phyloP scores from a whole-genome alignment of 2,329 filamentous ascomycete genomes.

The Botryotinia narcissicola region DNA sequence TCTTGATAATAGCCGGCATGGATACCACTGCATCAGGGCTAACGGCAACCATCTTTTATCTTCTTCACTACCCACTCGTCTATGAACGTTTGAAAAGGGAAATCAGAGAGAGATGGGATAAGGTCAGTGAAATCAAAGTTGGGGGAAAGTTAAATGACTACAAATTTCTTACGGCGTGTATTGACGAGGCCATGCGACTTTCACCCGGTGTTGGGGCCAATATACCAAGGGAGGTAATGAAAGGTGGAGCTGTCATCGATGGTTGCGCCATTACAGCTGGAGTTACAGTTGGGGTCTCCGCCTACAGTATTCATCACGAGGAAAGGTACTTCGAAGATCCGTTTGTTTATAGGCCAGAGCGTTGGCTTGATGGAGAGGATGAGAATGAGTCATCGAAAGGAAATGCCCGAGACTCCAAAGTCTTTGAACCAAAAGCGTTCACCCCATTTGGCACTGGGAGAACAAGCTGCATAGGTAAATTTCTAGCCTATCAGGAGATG shows the following conservation, averaged over 20 bases:
- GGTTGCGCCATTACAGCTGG: conserved; percentile 40
- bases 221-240: conserved; percentile 29
- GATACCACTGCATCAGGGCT: not conserved
- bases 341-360: not conserved
- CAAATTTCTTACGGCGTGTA: conserved; percentile 43
- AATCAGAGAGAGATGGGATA: not conserved
- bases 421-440: not conserved
- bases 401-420: not conserved
- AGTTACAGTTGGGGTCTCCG: conserved; percentile 44
- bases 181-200: conserved; percentile 38
- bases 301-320: conserved; percentile 35
- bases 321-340: not conserved
- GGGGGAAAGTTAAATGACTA: conserved; percentile 35
- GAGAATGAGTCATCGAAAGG: not conserved
- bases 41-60: not conserved
- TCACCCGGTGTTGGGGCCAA: conserved; percentile 27
- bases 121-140: not conserved
- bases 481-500: conserved; percentile 10
- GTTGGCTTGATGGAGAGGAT: not conserved
- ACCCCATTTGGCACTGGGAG: not conserved
- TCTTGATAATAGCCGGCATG: conserved; percentile 7
- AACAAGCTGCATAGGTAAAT: conserved; percentile 7
- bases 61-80: not conserved
- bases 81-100: not conserved
- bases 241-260: conserved; percentile 29